Evolutionary conservation across 257 asterid genomes (phyloP).

Genomic region (Ilex asprella): DNA sequence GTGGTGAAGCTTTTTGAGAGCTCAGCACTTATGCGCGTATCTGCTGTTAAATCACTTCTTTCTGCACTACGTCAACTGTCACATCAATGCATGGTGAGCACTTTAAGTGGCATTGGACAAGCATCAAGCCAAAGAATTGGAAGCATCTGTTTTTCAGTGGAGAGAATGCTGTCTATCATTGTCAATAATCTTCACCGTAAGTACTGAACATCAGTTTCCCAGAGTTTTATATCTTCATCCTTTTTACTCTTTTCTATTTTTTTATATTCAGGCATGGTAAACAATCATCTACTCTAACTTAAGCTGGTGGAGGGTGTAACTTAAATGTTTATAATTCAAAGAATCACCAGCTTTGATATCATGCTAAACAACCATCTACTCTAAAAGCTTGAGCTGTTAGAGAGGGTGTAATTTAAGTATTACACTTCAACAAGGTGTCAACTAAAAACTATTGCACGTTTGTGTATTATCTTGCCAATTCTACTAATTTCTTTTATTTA

Average conservation of each 20-base stretch:
- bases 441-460: too few relatives aligned
- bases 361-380: too few relatives aligned
- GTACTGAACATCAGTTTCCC: constrained; percentile 28
- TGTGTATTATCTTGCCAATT: too few relatives aligned
- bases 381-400: too few relatives aligned
- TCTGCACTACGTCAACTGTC: constrained; percentile 91
- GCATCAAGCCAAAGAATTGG: constrained; percentile 77
- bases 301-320: too few relatives aligned
- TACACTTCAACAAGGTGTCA: too few relatives aligned
- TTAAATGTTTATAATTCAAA: too few relatives aligned
- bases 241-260: constrained; percentile 8
- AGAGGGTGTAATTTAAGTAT: too few relatives aligned
- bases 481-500: too few relatives aligned
- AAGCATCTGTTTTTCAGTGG: constrained; percentile 78
- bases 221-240: constrained; percentile 17
- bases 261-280: too few relatives aligned
- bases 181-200: constrained; percentile 89
- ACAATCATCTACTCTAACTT: too few relatives aligned
- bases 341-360: too few relatives aligned
- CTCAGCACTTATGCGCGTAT: constrained; percentile 83
- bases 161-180: constrained; percentile 78
- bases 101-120: constrained; percentile 59
- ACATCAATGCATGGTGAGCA: constrained; percentile 62
- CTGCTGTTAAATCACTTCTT: constrained; percentile 90
- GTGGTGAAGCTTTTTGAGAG: constrained; percentile 79